Evolutionary conservation across 305 asterid species (phyloP).

Genomic region (Fraxinus sp.): DNA sequence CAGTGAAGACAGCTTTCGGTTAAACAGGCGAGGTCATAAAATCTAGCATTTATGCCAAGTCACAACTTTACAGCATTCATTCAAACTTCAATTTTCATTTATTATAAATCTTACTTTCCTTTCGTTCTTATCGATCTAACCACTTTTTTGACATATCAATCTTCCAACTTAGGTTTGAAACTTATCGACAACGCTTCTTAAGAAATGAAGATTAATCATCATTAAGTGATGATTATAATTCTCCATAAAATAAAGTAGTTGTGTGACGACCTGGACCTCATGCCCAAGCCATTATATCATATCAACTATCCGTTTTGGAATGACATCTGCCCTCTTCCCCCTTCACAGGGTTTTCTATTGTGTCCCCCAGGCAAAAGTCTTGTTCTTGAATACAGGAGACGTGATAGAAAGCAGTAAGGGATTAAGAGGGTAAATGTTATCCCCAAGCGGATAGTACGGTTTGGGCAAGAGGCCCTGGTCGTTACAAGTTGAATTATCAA

Average conservation of each 20-base stretch:
- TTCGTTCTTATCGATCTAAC: not conserved
- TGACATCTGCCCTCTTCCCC: not conserved
- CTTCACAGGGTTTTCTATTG: not conserved
- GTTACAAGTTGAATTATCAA: not conserved
- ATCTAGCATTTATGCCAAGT: not conserved
- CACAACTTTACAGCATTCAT: not conserved
- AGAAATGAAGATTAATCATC: not conserved
- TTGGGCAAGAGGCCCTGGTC: not conserved
- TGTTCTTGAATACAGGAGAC: not conserved
- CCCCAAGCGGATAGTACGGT: not conserved
- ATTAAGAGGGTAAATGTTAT: no score
- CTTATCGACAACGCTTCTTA: not conserved
- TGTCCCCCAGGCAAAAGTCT: not conserved
- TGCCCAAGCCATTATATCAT: not conserved
- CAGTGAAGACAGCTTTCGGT: not conserved
- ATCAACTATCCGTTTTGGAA: not conserved
- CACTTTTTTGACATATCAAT: not conserved
- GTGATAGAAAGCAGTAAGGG: not conserved
- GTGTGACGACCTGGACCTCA: not conserved
- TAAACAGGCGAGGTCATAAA: not conserved
- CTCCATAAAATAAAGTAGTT: constrained; percentile 2
- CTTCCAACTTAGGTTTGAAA: not conserved
- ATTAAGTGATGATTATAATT: not conserved
- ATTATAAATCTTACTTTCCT: not conserved
- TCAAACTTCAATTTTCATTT: constrained; percentile 10